Evolutionary conservation across 768 basidiomycete species (phyloP), one percentile per base, ranked within the genome.

Genomic region (Lentinus brumalis): DNA sequence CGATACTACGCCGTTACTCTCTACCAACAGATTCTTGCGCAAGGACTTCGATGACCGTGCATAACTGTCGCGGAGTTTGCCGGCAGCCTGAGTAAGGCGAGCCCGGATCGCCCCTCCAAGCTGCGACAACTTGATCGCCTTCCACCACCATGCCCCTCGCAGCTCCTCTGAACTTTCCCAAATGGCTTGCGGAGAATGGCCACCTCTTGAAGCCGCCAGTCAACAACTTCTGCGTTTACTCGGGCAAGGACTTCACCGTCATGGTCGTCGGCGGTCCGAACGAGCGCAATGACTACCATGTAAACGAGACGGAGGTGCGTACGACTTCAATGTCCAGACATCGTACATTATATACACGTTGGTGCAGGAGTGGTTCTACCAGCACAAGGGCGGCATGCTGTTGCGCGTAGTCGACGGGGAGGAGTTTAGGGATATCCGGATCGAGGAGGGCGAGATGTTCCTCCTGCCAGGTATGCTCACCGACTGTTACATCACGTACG

Each of bases 241-340:
- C 84, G 53, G 93, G 92, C 40, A 79, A 81, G 30, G 95, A 98
- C 72, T 96, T 90, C 69, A 84, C 92, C 45, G 87, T 96, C n/a
- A 98, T 99, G 96, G 92, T 83, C 6, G 87, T 98, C 26, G 96
- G 97, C 9, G 97, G 96, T 0, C 96, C 96, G 0, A 99, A 99
- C 71, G 87, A 93, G 71, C 79, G 96, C 41, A 91, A 91, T 55
- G 96, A 97, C 75, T 98, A 94, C 70, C 96, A 98, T 74, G 77
- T 97, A 45, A 98, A 98, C 72, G 87, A 97, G 76, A 98, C 96
- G 1, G 94, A 97, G 82, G 91, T 89, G 50, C 47, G 78, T 61
- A 6, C 15, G 16, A 2, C 35, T 29, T 6, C 29, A 6, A 5
- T 50, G 26, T 30, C 8, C 31, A 29, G 12, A 8, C n/a, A 21